These are phyloP conservation scores for Mycena rebaudengoi DNA, from an alignment of 768 basidiomycete genomes.

Conservation along the genomic window DNA sequence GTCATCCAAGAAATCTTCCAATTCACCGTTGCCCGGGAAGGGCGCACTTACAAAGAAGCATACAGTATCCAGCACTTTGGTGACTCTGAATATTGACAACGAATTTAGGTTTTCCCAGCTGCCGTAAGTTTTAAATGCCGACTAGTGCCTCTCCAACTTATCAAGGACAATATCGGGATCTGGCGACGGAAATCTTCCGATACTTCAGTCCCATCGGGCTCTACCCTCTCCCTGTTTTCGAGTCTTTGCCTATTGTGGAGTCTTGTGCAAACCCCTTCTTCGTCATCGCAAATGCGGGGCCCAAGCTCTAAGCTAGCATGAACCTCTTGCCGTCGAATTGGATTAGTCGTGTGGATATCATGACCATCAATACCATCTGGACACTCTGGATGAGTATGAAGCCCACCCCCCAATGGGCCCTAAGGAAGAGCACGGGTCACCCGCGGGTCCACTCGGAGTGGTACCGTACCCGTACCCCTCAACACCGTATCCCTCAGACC, in stretches of 20 bases:
- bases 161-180: conserved; percentile 7
- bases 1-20: neutral
- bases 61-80: neutral
- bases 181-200: conserved; percentile 6
- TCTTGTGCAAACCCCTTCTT: conserved; percentile 13
- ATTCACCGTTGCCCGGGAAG: neutral
- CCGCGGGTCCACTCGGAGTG: no score
- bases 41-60: conserved; percentile 13
- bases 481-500: no score
- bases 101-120: conserved; percentile 2
- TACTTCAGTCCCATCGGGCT: conserved; percentile 5
- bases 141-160: conserved; percentile 9
- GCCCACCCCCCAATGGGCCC: neutral
- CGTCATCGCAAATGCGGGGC: conserved; percentile 13
- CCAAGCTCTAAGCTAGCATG: neutral
- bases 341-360: neutral
- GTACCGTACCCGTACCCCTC: no score
- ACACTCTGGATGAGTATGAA: conserved; percentile 3
- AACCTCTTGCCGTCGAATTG: neutral
- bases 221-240: neutral
- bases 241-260: conserved; percentile 4
- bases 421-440: no score
- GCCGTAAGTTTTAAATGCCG: neutral
- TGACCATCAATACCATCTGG: conserved; percentile 7
- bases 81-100: neutral